Conservation (phyloP, 768 basidiomycete species). For the Pisolithus orientalis region DNA sequence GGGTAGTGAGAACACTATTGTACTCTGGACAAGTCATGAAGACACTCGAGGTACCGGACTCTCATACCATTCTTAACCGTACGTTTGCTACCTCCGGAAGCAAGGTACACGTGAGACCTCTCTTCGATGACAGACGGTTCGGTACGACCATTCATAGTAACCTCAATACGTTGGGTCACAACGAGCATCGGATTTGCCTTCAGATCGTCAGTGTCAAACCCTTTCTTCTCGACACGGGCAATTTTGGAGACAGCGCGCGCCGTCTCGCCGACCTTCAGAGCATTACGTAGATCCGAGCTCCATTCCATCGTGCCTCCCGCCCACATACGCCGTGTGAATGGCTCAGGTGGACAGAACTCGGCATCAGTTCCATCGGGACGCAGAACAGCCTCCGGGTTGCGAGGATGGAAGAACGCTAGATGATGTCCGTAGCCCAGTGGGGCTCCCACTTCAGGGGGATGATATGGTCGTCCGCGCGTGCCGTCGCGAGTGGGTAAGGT, state of each 20-base stretch:
- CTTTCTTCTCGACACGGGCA: conserved; percentile 52
- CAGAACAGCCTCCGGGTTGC: conserved; percentile 49
- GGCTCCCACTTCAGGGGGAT: conserved; percentile 34
- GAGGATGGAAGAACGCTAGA: conserved; percentile 68
- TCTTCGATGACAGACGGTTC: conserved; percentile 54
- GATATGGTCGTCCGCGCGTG: conserved; percentile 33
- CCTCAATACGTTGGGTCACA: conserved; percentile 57
- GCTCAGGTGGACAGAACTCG: conserved; percentile 64
- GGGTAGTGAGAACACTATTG: neutral
- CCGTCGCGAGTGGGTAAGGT: conserved; percentile 73
- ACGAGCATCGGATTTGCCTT: conserved; percentile 65
- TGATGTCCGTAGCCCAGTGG: conserved; percentile 60
- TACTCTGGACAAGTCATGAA: neutral
- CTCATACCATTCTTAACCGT: conserved; percentile 38
- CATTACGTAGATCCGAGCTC: conserved; percentile 33
- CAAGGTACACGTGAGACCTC: conserved; percentile 64
- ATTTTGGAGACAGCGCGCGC: conserved; percentile 46
- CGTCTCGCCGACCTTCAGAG: conserved; percentile 48
- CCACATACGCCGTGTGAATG: conserved; percentile 80
- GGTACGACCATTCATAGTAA: conserved; percentile 36
- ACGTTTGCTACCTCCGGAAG: conserved; percentile 24
- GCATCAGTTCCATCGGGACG: conserved; percentile 68
- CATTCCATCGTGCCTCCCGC: conserved; percentile 65
- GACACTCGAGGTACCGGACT: too few species aligned
- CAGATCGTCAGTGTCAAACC: conserved; percentile 37